Percentiles rank a stretch among this genome's conserved stretches.
Evolutionary conservation across 352 stramenopile genomes (phyloP).

Genomic region (Blastocystis sp.): DNA sequence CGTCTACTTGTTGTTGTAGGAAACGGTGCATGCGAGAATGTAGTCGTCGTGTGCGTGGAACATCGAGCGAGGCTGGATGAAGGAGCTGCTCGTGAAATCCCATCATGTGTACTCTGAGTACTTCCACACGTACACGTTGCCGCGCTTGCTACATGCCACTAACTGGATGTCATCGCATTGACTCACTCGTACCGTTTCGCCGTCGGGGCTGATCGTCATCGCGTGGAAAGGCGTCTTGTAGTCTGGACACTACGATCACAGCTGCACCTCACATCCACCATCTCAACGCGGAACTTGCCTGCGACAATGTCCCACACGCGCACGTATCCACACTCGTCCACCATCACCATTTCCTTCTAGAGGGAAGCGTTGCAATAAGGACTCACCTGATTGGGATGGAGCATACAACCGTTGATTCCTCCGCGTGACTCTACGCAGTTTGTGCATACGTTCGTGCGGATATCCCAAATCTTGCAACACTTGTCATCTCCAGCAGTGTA

Average conservation of each 20-base stretch:
- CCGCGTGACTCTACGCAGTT: constrained; percentile 11
- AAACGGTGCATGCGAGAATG: constrained; percentile 1
- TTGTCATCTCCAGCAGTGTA: constrained; percentile 50
- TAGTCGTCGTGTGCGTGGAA: constrained; percentile 37
- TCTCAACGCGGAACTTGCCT: constrained; percentile 22
- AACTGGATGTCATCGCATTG: background rate
- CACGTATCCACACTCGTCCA: constrained; percentile 19
- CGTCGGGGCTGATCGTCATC: constrained; percentile 31
- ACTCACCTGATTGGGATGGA: constrained; percentile 36
- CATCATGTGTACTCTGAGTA: constrained; percentile 3
- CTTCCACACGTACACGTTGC: constrained; percentile 38
- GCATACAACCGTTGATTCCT: constrained; percentile 37
- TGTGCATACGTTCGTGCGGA: constrained; percentile 24
- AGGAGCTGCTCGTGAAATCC: background rate
- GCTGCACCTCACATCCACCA: background rate
- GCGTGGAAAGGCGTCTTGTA: constrained; percentile 32
- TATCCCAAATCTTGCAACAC: constrained; percentile 51
- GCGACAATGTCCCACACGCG: constrained; percentile 44
- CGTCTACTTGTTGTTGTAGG: background rate
- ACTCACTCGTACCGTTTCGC: background rate
- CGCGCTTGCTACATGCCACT: constrained; percentile 44
- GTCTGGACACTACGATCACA: constrained; percentile 18
- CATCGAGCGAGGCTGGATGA: constrained; percentile 2
- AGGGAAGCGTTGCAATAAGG: background rate
- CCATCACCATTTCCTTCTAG: constrained; percentile 50